These are phyloP conservation scores for Parasitella parasitica DNA, from an alignment of 371 early-diverging fungal genomes.

Conservation along the genomic window DNA sequence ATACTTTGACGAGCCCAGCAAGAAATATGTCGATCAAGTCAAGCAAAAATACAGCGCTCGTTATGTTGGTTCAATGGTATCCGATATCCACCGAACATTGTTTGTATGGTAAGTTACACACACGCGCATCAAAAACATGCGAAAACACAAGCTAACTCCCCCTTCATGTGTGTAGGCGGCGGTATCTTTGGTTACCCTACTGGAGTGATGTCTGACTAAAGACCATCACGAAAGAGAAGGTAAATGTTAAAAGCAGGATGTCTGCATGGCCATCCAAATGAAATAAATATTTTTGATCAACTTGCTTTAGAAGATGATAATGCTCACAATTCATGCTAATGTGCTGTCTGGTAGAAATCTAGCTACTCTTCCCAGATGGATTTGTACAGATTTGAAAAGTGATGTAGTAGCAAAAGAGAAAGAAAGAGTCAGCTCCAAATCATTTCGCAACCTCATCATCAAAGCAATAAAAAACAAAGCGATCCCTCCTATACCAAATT, in stretches of 20 bases:
- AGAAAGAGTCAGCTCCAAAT: conserved; percentile 1
- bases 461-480: neutral
- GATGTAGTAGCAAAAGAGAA: neutral
- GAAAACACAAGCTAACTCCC: conserved; percentile 3
- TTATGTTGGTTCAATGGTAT: conserved; percentile 98
- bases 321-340: neutral
- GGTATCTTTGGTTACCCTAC: conserved; percentile 87
- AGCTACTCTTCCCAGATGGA: neutral
- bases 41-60: conserved; percentile 94
- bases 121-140: neutral
- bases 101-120: conserved; percentile 66
- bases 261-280: neutral
- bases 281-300: neutral
- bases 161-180: conserved; percentile 18
- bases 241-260: neutral
- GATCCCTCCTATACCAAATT: neutral
- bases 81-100: conserved; percentile 98
- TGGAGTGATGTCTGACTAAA: conserved; percentile 23
- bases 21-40: conserved; percentile 86
- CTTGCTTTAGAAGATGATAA: neutral
- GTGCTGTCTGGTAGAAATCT: neutral
- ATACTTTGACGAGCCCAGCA: conserved; percentile 88
- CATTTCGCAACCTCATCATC: neutral
- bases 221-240: neutral
- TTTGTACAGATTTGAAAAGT: neutral